Evolutionary conservation across 345 rosid genomes (phyloP).

Genomic region (Trapa bicornis): DNA sequence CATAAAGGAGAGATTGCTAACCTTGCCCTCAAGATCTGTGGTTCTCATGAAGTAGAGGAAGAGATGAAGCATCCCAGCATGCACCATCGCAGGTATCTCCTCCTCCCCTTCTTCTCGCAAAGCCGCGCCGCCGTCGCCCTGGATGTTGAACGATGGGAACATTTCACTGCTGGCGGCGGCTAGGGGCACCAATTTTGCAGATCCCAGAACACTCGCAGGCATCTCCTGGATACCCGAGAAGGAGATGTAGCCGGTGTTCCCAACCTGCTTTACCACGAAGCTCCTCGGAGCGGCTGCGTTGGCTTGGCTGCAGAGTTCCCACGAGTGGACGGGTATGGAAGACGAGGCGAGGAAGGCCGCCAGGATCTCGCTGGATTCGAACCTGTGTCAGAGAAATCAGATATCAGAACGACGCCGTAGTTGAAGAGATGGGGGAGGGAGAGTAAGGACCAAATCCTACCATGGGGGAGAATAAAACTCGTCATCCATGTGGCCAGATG

Average conservation of each 20-base stretch:
- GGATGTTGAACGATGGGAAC: slow-evolving; percentile 26
- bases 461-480: too few relatives aligned
- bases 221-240: slow-evolving; percentile 28
- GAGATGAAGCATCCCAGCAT: slow-evolving; percentile 26
- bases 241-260: slow-evolving; percentile 35
- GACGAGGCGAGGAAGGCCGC: slow-evolving; percentile 50
- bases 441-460: too few relatives aligned
- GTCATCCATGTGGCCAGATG: too few relatives aligned
- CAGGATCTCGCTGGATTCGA: slow-evolving; percentile 67
- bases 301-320: slow-evolving; percentile 44
- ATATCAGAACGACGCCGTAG: neutral
- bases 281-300: slow-evolving; percentile 6
- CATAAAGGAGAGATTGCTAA: neutral
- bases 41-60: slow-evolving; percentile 18
- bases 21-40: slow-evolving; percentile 31
- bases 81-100: slow-evolving; percentile 4
- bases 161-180: neutral
- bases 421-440: too few relatives aligned
- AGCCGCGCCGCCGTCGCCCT: neutral
- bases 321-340: slow-evolving; percentile 35
- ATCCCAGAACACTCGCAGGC: slow-evolving; percentile 3
- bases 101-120: neutral
- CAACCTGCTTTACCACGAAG: slow-evolving; percentile 21
- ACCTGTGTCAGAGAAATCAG: slow-evolving; percentile 11
- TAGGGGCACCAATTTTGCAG: slow-evolving; percentile 1